Evolutionary conservation across 768 basidiomycete species (phyloP).

Genomic region (Tulasnella sp.): DNA sequence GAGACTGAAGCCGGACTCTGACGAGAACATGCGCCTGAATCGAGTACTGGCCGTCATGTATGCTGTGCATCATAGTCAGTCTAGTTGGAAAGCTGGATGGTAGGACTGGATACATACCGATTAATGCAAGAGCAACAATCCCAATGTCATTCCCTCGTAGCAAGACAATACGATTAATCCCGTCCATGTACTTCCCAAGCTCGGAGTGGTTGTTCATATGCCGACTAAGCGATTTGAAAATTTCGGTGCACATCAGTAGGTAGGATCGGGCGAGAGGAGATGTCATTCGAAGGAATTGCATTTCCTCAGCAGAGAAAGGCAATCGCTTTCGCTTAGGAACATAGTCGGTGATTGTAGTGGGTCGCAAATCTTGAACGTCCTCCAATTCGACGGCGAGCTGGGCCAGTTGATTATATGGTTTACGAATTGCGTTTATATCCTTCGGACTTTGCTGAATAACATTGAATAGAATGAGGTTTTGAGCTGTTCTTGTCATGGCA

Average conservation of each 20-base stretch:
- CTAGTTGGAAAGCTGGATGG: neutral
- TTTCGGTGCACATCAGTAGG: constrained; percentile 61
- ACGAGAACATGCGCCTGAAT: constrained; percentile 70
- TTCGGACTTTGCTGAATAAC: constrained; percentile 64
- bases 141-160: constrained; percentile 68
- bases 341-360: constrained; percentile 48
- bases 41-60: constrained; percentile 73
- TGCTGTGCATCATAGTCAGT: constrained; percentile 42
- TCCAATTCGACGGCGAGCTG: constrained; percentile 46
- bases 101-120: constrained; percentile 49
- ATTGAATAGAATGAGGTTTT: constrained; percentile 62
- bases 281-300: constrained; percentile 47
- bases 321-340: constrained; percentile 41
- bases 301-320: constrained; percentile 20
- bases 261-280: constrained; percentile 64
- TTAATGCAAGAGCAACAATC: constrained; percentile 69
- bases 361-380: neutral
- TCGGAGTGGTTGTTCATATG: constrained; percentile 69
- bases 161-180: constrained; percentile 64
- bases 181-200: constrained; percentile 62
- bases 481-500: constrained; percentile 62
- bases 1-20: constrained; percentile 65
- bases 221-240: constrained; percentile 67
- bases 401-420: constrained; percentile 58
- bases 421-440: constrained; percentile 64